Conservation (phyloP, 345 rosid genomes). For the Nephelium lappaceum region DNA sequence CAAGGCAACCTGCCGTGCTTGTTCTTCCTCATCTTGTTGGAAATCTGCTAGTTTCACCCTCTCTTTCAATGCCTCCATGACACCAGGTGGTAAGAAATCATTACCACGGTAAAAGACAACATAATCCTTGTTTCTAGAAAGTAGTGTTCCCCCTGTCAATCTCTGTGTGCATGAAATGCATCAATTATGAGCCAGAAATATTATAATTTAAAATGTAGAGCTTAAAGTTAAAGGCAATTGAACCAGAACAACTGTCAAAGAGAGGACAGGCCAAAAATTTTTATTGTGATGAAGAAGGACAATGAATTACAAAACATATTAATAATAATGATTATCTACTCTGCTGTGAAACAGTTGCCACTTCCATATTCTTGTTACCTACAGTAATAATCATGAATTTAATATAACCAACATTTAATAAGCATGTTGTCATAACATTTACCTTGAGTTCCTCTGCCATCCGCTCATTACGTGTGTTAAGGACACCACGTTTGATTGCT, state of each 20-base stretch:
- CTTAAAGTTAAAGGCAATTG: background rate
- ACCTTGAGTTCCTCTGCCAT: slow-evolving; percentile 98
- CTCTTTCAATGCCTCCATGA: slow-evolving; percentile 59
- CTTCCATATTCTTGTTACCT: background rate
- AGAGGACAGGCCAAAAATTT: background rate
- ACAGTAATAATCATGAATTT: background rate
- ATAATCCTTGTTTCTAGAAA: slow-evolving; percentile 86
- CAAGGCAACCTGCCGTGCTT: slow-evolving; percentile 57
- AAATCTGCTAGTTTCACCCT: slow-evolving; percentile 53
- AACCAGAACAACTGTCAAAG: background rate
- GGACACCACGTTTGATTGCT: slow-evolving; percentile 88
- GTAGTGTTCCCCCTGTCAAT: slow-evolving; percentile 82
- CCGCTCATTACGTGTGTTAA: slow-evolving; percentile 80
- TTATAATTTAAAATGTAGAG: background rate
- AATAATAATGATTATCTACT: background rate
- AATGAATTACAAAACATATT: background rate
- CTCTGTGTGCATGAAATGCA: slow-evolving; percentile 49
- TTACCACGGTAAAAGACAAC: slow-evolving; percentile 94
- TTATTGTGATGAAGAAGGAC: background rate
- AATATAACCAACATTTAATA: background rate
- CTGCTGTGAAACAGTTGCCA: background rate
- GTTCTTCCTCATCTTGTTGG: slow-evolving; percentile 77
- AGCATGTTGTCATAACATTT: background rate
- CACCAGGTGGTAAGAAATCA: slow-evolving; percentile 81
- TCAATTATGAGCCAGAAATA: slow-evolving; percentile 19